phyloP scores from a whole-genome alignment of 352 stramenopile species.

The Phytophthora macrochlamydospora region DNA sequence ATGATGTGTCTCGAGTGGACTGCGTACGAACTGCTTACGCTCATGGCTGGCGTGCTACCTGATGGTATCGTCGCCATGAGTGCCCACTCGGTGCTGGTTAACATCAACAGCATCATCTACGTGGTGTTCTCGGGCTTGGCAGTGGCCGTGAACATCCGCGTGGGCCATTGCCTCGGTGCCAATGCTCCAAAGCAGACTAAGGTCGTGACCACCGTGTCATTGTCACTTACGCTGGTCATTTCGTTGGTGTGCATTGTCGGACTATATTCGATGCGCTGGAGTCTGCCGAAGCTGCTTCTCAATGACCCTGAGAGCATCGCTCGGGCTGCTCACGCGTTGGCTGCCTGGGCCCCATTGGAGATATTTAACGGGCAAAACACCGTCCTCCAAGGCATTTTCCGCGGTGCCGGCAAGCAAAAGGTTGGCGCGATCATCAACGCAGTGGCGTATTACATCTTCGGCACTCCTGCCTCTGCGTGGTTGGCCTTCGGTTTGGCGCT shows the following conservation, averaged over 20 bases:
- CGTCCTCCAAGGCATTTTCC: slow-evolving; percentile 61
- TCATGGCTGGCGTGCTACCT: slow-evolving; percentile 43
- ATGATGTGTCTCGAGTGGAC: slow-evolving; percentile 62
- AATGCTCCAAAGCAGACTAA: slow-evolving; percentile 36
- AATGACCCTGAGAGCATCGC: slow-evolving; percentile 32
- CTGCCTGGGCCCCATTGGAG: slow-evolving; percentile 38
- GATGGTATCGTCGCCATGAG: slow-evolving; percentile 47
- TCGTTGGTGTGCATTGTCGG: slow-evolving; percentile 14
- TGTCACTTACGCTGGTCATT: slow-evolving; percentile 29
- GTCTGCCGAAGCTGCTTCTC: slow-evolving; percentile 37
- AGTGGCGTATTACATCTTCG: slow-evolving; percentile 67
- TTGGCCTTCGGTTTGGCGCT: slow-evolving; percentile 45
- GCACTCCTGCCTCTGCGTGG: slow-evolving; percentile 53
- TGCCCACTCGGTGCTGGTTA: slow-evolving; percentile 53
- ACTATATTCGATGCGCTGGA: slow-evolving; percentile 9
- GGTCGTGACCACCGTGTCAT: slow-evolving; percentile 29
- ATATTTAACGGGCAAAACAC: slow-evolving; percentile 47
- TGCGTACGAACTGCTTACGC: slow-evolving; percentile 53
- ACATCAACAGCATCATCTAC: slow-evolving; percentile 53
- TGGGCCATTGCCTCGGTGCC: slow-evolving; percentile 51
- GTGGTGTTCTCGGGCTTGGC: slow-evolving; percentile 56
- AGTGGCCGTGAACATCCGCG: slow-evolving; percentile 49
- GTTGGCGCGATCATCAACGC: slow-evolving; percentile 51
- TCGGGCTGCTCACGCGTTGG: slow-evolving; percentile 33
- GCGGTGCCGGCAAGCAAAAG: slow-evolving; percentile 51